Evolutionary conservation across 2,329 filamentous ascomycete species (phyloP).

Genomic region (Talaromyces sp.): DNA sequence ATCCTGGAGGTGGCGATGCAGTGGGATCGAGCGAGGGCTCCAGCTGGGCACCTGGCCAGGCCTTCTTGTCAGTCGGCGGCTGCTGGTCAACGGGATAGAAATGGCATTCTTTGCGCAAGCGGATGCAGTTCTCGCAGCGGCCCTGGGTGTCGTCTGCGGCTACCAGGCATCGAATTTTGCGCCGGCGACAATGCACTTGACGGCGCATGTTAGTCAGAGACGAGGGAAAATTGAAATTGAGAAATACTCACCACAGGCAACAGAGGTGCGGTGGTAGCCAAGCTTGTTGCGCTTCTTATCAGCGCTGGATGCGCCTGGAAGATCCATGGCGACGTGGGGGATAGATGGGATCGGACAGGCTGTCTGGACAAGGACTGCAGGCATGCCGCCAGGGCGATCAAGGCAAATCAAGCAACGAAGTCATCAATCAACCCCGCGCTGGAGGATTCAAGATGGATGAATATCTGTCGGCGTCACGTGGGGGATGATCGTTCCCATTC

Average conservation of each 20-base stretch:
- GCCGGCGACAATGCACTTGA: slow-evolving; percentile 79
- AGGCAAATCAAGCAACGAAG: slow-evolving; percentile 8
- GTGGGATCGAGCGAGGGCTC: slow-evolving; percentile 43
- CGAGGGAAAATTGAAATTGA: not conserved
- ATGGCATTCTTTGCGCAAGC: slow-evolving; percentile 88
- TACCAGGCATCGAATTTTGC: slow-evolving; percentile 87
- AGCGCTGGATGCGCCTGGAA: slow-evolving; percentile 30
- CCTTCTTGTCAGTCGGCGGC: slow-evolving; percentile 47
- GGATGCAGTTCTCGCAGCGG: slow-evolving; percentile 87
- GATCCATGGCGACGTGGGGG: slow-evolving; percentile 30
- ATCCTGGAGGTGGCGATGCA: slow-evolving; percentile 34
- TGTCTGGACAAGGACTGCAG: slow-evolving; percentile 28
- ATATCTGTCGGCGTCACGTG: slow-evolving; percentile 6
- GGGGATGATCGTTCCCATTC: not conserved
- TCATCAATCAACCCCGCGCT: not conserved
- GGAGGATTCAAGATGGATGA: slow-evolving; percentile 9
- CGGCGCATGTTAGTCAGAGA: not conserved
- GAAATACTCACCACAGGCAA: slow-evolving; percentile 78
- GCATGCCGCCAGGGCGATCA: slow-evolving; percentile 29
- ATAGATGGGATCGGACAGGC: slow-evolving; percentile 27
- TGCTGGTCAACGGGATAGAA: slow-evolving; percentile 85
- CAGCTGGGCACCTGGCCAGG: slow-evolving; percentile 38
- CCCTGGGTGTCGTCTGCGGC: slow-evolving; percentile 65
- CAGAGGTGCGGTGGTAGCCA: slow-evolving; percentile 89
- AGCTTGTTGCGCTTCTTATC: slow-evolving; percentile 82